Percentiles rank a stretch among this genome's conserved stretches.
These are phyloP conservation scores for Amesomyces nigricolor DNA, from an alignment of 2,329 filamentous ascomycete species.

Conservation along the genomic window DNA sequence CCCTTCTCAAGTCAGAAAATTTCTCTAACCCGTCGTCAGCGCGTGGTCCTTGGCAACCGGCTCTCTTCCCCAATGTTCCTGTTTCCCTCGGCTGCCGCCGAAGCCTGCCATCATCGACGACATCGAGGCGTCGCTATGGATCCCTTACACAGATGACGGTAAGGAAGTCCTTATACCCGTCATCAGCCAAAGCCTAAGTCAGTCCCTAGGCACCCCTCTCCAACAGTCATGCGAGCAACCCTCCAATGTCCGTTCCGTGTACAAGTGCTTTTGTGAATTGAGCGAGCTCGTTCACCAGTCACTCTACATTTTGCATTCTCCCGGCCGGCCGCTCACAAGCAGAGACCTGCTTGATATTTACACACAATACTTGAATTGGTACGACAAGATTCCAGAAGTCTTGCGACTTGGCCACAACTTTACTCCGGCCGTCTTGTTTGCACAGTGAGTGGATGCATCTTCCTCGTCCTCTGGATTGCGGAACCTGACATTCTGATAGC, in stretches of 20 bases:
- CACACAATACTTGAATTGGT: slow-evolving; percentile 66
- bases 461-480: neutral
- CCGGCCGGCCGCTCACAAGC: slow-evolving; percentile 58
- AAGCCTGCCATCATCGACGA: slow-evolving; percentile 56
- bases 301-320: slow-evolving; percentile 66
- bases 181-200: slow-evolving; percentile 15
- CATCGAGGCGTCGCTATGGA: slow-evolving; percentile 55
- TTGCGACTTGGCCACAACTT: slow-evolving; percentile 63
- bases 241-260: slow-evolving; percentile 62
- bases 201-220: slow-evolving; percentile 42
- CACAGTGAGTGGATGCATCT: slow-evolving; percentile 55
- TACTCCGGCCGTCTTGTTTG: slow-evolving; percentile 65
- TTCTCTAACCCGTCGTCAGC: slow-evolving; percentile 34
- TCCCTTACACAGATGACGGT: slow-evolving; percentile 55
- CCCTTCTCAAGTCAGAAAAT: neutral
- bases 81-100: slow-evolving; percentile 49
- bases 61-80: slow-evolving; percentile 55
- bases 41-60: slow-evolving; percentile 62
- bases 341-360: slow-evolving; percentile 59
- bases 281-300: slow-evolving; percentile 70
- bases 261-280: slow-evolving; percentile 64
- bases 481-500: slow-evolving; percentile 32
- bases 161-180: slow-evolving; percentile 22
- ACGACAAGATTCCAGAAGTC: slow-evolving; percentile 58
- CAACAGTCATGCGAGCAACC: slow-evolving; percentile 55